Percentiles rank a stretch among this genome's conserved stretches.
These are phyloP conservation scores for Setaria viridis DNA, from an alignment of 202 grass and related monocot species.

Conservation along the genomic window DNA sequence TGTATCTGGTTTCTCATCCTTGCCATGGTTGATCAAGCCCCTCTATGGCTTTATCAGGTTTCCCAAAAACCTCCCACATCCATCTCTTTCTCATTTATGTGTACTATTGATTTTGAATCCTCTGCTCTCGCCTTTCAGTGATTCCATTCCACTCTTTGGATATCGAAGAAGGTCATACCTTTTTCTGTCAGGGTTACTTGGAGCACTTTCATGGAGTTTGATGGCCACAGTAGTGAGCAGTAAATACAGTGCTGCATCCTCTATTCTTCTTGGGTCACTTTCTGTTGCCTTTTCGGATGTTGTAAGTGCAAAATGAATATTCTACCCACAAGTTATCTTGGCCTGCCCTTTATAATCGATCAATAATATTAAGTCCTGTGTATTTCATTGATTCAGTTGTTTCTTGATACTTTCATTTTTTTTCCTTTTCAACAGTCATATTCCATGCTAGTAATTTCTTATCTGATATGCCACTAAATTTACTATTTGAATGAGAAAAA, in stretches of 20 bases:
- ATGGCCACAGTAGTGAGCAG: conserved; percentile 90
- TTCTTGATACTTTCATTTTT: conserved; percentile 6
- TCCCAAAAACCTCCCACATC: conserved; percentile 26
- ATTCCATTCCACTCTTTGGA: conserved; percentile 97
- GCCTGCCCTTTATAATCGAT: background rate
- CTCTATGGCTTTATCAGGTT: conserved; percentile 99
- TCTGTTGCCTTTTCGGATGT: conserved; percentile 99
- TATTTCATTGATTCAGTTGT: conserved; percentile 10
- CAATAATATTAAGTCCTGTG: background rate
- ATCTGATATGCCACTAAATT: conserved; percentile 1
- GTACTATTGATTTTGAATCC: conserved; percentile 37
- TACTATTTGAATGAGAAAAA: background rate
- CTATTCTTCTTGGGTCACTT: conserved; percentile 95
- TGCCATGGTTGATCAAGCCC: conserved; percentile 98
- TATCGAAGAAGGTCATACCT: conserved; percentile 97
- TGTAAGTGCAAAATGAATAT: conserved; percentile 63
- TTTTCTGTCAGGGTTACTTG: conserved; percentile 89
- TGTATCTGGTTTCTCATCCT: conserved; percentile 89
- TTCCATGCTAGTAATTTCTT: conserved; percentile 3
- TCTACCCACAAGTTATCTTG: conserved; percentile 31
- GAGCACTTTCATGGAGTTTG: conserved; percentile 94
- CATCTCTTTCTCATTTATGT: conserved; percentile 44
- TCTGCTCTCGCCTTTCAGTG: conserved; percentile 63
- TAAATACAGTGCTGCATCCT: conserved; percentile 84
- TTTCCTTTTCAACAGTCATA: conserved; percentile 16